phyloP scores from a whole-genome alignment of 306 rosid genomes.

The Acacia crassicarpa region DNA sequence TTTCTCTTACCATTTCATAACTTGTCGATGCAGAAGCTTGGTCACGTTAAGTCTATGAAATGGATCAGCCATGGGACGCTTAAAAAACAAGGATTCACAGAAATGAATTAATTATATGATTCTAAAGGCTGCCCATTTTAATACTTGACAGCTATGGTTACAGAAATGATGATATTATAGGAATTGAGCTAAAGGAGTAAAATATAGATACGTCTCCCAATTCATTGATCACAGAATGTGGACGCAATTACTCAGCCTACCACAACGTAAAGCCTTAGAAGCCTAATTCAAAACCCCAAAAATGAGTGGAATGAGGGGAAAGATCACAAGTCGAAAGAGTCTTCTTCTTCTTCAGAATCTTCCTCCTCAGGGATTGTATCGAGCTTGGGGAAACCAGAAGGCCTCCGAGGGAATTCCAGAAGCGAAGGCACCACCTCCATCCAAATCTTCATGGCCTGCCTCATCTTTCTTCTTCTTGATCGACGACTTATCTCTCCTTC shows the following conservation, averaged over 20 bases:
- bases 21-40: background rate
- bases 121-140: background rate
- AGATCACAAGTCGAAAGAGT: background rate
- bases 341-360: slow-evolving; percentile 2
- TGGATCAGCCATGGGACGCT: background rate
- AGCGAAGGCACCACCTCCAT: slow-evolving; percentile 43
- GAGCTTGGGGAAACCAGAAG: slow-evolving; percentile 33
- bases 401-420: slow-evolving; percentile 34
- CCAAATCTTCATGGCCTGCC: slow-evolving; percentile 29
- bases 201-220: background rate
- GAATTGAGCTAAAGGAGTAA: background rate
- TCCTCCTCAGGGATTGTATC: slow-evolving; percentile 49
- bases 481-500: background rate
- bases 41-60: background rate
- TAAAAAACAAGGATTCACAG: background rate
- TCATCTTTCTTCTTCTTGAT: background rate
- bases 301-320: background rate
- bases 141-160: background rate
- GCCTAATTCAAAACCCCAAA: background rate
- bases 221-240: background rate
- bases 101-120: background rate
- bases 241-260: background rate
- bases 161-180: background rate
- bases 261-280: background rate
- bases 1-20: background rate